Percentiles rank a stretch among this genome's conserved stretches.
Evolutionary conservation across 2,329 filamentous ascomycete species (phyloP).

Genomic region (Paracorniculantispora psalliotae): DNA sequence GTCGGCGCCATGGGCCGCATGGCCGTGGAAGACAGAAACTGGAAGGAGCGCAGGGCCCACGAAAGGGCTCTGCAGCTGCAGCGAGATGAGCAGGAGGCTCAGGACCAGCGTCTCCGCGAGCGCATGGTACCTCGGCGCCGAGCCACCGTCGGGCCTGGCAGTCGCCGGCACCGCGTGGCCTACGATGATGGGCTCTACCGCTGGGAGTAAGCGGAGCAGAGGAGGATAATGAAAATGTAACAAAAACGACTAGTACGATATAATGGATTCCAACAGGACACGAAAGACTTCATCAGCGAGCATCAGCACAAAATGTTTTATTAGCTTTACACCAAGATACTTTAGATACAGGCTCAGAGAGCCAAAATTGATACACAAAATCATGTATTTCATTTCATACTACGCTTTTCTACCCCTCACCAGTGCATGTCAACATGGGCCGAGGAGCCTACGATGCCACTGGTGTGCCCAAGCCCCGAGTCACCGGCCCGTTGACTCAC

Average conservation of each 20-base stretch:
- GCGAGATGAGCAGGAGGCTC: constrained; percentile 33
- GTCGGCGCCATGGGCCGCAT: constrained; percentile 29
- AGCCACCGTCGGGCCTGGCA: constrained; percentile 32
- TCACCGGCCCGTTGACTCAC: constrained; percentile 1
- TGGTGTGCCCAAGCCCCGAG: not conserved
- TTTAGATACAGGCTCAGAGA: not conserved
- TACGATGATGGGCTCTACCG: constrained; percentile 37
- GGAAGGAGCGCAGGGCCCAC: constrained; percentile 28
- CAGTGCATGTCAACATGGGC: not conserved
- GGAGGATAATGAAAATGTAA: not conserved
- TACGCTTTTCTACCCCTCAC: not conserved
- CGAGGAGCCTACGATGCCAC: constrained; percentile 7
- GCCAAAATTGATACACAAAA: not conserved
- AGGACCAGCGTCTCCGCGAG: constrained; percentile 35
- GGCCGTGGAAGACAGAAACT: constrained; percentile 26
- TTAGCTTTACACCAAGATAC: not conserved
- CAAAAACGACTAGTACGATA: not conserved
- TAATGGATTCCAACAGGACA: not conserved
- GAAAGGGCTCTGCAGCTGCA: constrained; percentile 22
- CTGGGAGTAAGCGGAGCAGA: constrained; percentile 28
- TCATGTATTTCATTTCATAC: not conserved
- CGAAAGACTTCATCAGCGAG: not conserved
- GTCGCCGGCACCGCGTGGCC: constrained; percentile 29
- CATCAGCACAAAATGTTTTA: not conserved
- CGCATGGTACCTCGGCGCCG: constrained; percentile 35